Conservation (phyloP, 129 eudicot genomes). For the Helianthus tuberosus region DNA sequence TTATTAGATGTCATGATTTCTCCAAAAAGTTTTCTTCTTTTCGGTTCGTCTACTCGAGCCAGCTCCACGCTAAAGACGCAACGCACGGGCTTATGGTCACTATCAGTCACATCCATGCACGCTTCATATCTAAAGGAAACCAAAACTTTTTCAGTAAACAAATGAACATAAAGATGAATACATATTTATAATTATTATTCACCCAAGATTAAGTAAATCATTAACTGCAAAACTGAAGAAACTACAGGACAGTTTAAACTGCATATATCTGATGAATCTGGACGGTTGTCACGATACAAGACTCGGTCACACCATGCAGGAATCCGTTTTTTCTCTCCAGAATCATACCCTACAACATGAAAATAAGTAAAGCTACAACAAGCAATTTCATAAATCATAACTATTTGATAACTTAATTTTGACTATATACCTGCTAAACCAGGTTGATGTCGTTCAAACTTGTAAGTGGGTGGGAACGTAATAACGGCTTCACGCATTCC, state of each 20-base stretch:
- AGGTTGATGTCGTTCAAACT: slow-evolving; percentile 84
- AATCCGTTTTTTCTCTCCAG: slow-evolving; percentile 95
- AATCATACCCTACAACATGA: slow-evolving; percentile 74
- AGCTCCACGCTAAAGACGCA: slow-evolving; percentile 82
- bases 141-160: slow-evolving; percentile 6
- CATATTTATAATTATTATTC: not conserved
- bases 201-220: slow-evolving; percentile 19
- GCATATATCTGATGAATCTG: slow-evolving; percentile 68
- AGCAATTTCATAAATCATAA: slow-evolving; percentile 13
- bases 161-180: slow-evolving; percentile 2
- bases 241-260: slow-evolving; percentile 87
- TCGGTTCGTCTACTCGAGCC: slow-evolving; percentile 89
- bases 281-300: slow-evolving; percentile 84
- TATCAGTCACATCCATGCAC: slow-evolving; percentile 98
- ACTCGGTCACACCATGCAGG: slow-evolving; percentile 99
- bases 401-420: slow-evolving; percentile 9
- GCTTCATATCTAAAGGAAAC: slow-evolving; percentile 76
- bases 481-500: slow-evolving; percentile 99
- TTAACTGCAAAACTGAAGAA: slow-evolving; percentile 74
- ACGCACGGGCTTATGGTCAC: slow-evolving; percentile 98
- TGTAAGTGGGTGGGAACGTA: slow-evolving; percentile 90
- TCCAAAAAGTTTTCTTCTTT: slow-evolving; percentile 80
- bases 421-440: slow-evolving; percentile 80
- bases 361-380: slow-evolving; percentile 1
- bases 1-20: slow-evolving; percentile 67